phyloP scores from a whole-genome alignment of 768 basidiomycete species.

The Russula earlei region DNA sequence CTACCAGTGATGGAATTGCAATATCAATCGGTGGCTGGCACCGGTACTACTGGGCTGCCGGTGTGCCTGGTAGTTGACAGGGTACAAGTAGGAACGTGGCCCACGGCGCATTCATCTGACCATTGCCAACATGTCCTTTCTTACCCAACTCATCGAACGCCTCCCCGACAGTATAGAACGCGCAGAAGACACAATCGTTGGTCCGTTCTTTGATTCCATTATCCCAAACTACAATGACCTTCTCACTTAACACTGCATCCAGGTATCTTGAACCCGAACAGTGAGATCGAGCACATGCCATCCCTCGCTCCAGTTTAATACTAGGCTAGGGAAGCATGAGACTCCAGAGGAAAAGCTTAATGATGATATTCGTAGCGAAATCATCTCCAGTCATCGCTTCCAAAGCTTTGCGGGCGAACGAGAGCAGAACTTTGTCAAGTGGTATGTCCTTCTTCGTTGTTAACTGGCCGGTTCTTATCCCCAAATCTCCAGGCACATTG shows the following conservation, averaged over 20 bases:
- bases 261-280: conserved; percentile 20
- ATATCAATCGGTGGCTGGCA: too few relatives aligned
- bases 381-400: conserved; percentile 75
- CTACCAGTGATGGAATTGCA: too few relatives aligned
- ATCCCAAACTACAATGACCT: neutral
- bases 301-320: neutral
- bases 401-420: conserved; percentile 73
- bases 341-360: conserved; percentile 59
- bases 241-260: too few relatives aligned
- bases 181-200: conserved; percentile 18
- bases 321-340: conserved; percentile 52
- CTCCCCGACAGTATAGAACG: conserved; percentile 22
- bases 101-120: too few relatives aligned
- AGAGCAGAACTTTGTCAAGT: conserved; percentile 68
- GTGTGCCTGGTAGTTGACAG: too few relatives aligned
- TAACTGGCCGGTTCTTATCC: neutral
- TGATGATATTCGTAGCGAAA: conserved; percentile 65
- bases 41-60: too few relatives aligned
- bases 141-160: conserved; percentile 13
- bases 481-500: conserved; percentile 54
- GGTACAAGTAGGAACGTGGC: too few relatives aligned
- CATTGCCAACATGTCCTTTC: conserved; percentile 7
- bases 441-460: conserved; percentile 35
- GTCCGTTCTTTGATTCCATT: neutral
- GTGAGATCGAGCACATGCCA: conserved; percentile 7